Base-by-base conservation (phyloP, 129 eudicot genomes). In the Pulicaria dysenterica region DNA sequence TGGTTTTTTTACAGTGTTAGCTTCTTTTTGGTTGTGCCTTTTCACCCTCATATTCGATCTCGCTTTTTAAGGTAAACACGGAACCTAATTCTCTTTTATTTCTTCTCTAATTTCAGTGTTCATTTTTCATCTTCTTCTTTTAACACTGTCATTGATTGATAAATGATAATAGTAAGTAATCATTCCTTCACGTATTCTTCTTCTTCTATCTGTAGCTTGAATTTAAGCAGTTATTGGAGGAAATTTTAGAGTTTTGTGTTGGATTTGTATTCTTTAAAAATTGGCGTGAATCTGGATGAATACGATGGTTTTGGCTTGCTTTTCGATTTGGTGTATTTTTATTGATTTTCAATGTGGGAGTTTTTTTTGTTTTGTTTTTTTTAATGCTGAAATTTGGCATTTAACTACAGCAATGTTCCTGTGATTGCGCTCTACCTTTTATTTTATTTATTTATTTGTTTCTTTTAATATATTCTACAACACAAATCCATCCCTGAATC, bases 251-350 rank as follows among this genome's bases (percentile, higher is more conserved):
- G 4, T 58, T 62, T 15, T n/a, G 67, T 64, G 55, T 49, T 57
- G 54, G 12, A 15, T 24, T 62, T 45, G 62, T 46, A 47, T 61
- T 16, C 50, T 50, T 64, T 49, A 41, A 58, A 10, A 71, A 53
- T 68, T 70, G 50, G 61, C 4, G 54, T 37, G 58, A 50, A 49
- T 58, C 43, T 54, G 54, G 73, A 40, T 79, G 73, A 82, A 36
- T 57, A 13, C 0, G 66, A 54, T 61, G 74, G 64, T 17, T 77
- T 58, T 66, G 69, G 44, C 48, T 54, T 84, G 75, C 73, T 76
- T 60, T 12, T 74, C 65, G 80, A 81, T 88, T 90, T 78, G 88
- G 84, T 65, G 69, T 43, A 24, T 60, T 69, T 74, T 71, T 77
- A 72, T 85, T 65, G 53, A 56, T 48, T 49, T 48, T 58, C 3